Conservation (phyloP, 2,329 filamentous ascomycete genomes). For the Nemania sp. region DNA sequence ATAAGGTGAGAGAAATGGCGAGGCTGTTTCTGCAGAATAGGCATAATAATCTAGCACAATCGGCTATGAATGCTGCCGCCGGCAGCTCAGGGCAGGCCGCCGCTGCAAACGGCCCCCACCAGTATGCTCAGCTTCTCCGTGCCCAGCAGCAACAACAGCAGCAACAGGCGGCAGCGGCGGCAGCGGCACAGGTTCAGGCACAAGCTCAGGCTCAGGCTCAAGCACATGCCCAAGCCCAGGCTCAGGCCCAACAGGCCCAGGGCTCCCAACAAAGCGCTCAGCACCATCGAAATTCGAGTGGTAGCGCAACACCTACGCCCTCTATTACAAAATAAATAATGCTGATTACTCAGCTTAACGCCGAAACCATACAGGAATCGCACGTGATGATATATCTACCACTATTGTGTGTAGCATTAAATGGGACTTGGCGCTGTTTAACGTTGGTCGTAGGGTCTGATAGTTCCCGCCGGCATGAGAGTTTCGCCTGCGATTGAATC, state of each 20-base stretch:
- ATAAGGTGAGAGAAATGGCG: conserved; percentile 64
- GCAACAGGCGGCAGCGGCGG: conserved; percentile 51
- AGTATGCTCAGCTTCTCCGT: conserved; percentile 69
- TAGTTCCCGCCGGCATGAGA: conserved; percentile 13
- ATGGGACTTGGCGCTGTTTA: conserved; percentile 20
- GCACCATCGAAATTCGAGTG: conserved; percentile 49
- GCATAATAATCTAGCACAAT: conserved; percentile 55
- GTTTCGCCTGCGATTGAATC: conserved; percentile 17
- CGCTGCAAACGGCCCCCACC: conserved; percentile 66
- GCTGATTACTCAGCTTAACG: background rate
- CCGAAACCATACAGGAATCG: background rate
- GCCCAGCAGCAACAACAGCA: conserved; percentile 67
- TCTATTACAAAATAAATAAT: conserved; percentile 44
- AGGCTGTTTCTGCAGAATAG: conserved; percentile 64
- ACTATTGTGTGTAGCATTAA: conserved; percentile 24
- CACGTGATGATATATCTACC: conserved; percentile 5
- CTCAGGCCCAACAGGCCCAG: conserved; percentile 41
- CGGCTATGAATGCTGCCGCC: conserved; percentile 67
- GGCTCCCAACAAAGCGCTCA: conserved; percentile 47
- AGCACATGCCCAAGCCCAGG: conserved; percentile 44
- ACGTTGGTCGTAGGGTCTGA: conserved; percentile 15
- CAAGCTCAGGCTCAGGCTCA: conserved; percentile 38
- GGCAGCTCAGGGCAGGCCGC: conserved; percentile 62
- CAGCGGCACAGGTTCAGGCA: conserved; percentile 46
- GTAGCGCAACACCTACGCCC: conserved; percentile 48